phyloP scores from a whole-genome alignment of 129 eudicot genomes.

The Calendula officinalis region DNA sequence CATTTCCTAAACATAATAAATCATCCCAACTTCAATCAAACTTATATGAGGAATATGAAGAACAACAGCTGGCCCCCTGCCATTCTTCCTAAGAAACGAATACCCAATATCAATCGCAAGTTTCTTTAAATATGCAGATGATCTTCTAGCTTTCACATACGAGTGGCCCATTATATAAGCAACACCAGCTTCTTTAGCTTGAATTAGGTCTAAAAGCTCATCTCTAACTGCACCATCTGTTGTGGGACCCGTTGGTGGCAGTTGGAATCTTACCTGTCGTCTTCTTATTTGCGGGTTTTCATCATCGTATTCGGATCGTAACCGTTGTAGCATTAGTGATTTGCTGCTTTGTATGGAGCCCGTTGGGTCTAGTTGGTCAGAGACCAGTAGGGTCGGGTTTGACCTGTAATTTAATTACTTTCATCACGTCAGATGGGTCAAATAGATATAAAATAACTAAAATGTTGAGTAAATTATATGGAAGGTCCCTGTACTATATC shows the following conservation, averaged over 20 bases:
- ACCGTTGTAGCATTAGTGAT: conserved; percentile 67
- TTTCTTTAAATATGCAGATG: conserved; percentile 72
- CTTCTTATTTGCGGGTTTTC: conserved; percentile 72
- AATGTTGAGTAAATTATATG: too few species aligned
- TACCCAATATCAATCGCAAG: conserved; percentile 75
- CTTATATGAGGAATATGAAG: conserved; percentile 97
- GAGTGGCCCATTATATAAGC: conserved; percentile 97
- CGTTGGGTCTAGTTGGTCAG: conserved; percentile 42
- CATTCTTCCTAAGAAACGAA: conserved; percentile 81
- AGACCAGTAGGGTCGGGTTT: conserved; percentile 50
- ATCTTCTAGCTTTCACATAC: conserved; percentile 82
- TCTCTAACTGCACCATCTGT: conserved; percentile 64
- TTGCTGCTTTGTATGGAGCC: conserved; percentile 65
- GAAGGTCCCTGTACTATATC: too few species aligned
- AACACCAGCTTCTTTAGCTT: conserved; percentile 94
- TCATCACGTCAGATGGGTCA: too few species aligned
- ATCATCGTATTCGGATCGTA: conserved; percentile 75
- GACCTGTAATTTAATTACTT: conserved; percentile 25
- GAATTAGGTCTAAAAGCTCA: conserved; percentile 73
- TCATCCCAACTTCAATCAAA: conserved; percentile 97
- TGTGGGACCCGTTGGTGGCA: conserved; percentile 50
- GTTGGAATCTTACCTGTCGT: conserved; percentile 65
- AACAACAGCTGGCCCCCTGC: conserved; percentile 91
- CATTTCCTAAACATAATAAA: conserved; percentile 64
- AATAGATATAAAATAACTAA: too few species aligned